phyloP scores from a whole-genome alignment of 352 stramenopile species.

The Salisapilia sapeloensis region DNA sequence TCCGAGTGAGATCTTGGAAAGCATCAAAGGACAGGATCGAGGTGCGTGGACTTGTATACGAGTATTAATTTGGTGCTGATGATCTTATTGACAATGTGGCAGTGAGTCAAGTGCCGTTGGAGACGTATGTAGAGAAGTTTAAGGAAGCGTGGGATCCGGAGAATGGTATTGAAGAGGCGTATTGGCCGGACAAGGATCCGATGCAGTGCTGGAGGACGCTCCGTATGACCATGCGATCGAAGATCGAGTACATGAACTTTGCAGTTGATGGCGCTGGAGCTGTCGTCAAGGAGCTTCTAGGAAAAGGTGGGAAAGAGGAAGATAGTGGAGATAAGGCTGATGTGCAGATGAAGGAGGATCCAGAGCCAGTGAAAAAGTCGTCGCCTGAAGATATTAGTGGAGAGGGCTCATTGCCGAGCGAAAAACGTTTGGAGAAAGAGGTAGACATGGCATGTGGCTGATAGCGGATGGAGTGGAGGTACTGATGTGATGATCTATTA shows the following conservation, averaged over 20 bases:
- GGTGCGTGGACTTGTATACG: slow-evolving; percentile 7
- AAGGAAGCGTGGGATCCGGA: slow-evolving; percentile 89
- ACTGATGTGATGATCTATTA: no score
- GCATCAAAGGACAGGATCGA: slow-evolving; percentile 51
- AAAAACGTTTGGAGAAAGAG: slow-evolving; percentile 6
- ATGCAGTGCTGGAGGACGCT: slow-evolving; percentile 79
- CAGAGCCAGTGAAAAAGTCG: slow-evolving; percentile 8
- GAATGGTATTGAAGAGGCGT: slow-evolving; percentile 90
- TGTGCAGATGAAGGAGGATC: no score
- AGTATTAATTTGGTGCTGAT: neutral
- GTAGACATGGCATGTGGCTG: no score
- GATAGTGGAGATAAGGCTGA: no score
- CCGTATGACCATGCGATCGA: slow-evolving; percentile 56
- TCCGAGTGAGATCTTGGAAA: slow-evolving; percentile 47
- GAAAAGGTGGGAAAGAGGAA: slow-evolving; percentile 1
- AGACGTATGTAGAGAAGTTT: slow-evolving; percentile 77
- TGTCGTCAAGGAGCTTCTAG: slow-evolving; percentile 59
- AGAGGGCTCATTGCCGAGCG: neutral
- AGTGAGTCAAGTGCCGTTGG: slow-evolving; percentile 51
- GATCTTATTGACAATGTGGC: slow-evolving; percentile 1
- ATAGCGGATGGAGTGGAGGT: no score
- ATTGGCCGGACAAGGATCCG: slow-evolving; percentile 89
- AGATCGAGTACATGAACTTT: slow-evolving; percentile 50
- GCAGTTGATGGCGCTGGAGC: slow-evolving; percentile 34
- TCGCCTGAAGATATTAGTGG: neutral